Evolutionary conservation across 2,329 filamentous ascomycete genomes (phyloP), one percentile per base, ranked within the genome.

Genomic region (Sordariomycetes sp.): DNA sequence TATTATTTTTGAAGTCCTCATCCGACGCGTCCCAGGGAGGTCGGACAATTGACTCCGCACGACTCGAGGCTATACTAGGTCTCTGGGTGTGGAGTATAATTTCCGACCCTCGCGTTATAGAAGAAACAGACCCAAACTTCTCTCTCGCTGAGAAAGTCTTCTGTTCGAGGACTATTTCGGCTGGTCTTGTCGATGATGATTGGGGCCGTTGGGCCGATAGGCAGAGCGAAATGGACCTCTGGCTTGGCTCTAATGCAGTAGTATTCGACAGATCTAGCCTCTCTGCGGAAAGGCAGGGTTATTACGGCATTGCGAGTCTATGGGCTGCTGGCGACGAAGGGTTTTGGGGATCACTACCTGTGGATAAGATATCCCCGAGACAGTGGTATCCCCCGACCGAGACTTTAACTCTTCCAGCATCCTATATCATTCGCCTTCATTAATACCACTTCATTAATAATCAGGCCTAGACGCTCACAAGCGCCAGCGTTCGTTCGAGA

Each of bases 61-160:
- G 58, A n/a, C n/a, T 64, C 24, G 64, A 65, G 32, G 59, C 63
- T 18, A 55, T 64, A 6, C 51, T 65, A 5, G 58, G 64, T 2
- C 58, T 62, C 10, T 64, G 63, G 59, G 7, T 64, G 34, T 65
- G 62, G 62, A 59, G 58, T 11, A 24, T 63, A 11, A 25, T 58
- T 7, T 46, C 12, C 18, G 57, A n/a, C 22, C 25, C 5, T 37
- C 55, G n/a, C 46, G 55, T 35, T 32, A 55, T 18, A 4, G 28
- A 22, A 12, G 18, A 25, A 32, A 25, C 24, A 18, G 18, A 20
- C 28, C 28, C 52, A 24, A 34, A 54, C 25, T 54, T 25, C 14
- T 34, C 28, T 5, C 52, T 22, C 25, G 52, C 28, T 37, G 52
- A 34, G 14, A 20, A 22, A 14, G 52, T 22, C 2, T 5, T 4